These are phyloP conservation scores for Lotus japonicus DNA, from an alignment of 306 rosid genomes.

Conservation along the genomic window DNA sequence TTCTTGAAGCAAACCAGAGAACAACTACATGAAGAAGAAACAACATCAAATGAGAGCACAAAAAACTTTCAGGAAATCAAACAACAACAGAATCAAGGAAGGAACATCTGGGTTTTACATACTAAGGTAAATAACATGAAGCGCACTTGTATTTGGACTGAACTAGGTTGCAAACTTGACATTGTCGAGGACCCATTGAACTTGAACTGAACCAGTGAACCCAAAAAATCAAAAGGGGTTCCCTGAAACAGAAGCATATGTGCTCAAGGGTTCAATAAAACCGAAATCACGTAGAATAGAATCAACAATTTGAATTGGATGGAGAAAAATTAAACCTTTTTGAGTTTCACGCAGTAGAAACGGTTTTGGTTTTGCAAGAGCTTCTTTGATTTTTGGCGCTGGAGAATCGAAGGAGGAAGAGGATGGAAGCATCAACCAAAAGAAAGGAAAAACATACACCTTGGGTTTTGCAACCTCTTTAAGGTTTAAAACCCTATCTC, in stretches of 20 bases:
- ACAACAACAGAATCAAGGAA: not conserved
- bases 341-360: too few relatives aligned
- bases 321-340: too few relatives aligned
- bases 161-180: conserved; percentile 65
- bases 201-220: not conserved
- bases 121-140: conserved; percentile 68
- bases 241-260: not conserved
- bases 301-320: not conserved
- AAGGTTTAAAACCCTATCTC: too few relatives aligned
- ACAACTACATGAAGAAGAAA: conserved; percentile 41
- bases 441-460: too few relatives aligned
- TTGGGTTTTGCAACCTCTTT: too few relatives aligned
- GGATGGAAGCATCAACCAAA: too few relatives aligned
- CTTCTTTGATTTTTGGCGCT: too few relatives aligned
- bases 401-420: too few relatives aligned
- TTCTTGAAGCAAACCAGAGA: conserved; percentile 72
- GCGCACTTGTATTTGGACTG: conserved; percentile 85
- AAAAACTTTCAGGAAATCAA: not conserved
- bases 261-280: not conserved
- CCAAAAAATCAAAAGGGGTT: not conserved
- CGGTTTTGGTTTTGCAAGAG: too few relatives aligned
- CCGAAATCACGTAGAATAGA: not conserved
- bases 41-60: conserved; percentile 9
- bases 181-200: conserved; percentile 58
- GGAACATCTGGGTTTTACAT: not conserved